Percentiles rank a stretch among this genome's conserved stretches.
phyloP scores from a whole-genome alignment of 768 basidiomycete species.

The Cystofilobasidium ferigula region DNA sequence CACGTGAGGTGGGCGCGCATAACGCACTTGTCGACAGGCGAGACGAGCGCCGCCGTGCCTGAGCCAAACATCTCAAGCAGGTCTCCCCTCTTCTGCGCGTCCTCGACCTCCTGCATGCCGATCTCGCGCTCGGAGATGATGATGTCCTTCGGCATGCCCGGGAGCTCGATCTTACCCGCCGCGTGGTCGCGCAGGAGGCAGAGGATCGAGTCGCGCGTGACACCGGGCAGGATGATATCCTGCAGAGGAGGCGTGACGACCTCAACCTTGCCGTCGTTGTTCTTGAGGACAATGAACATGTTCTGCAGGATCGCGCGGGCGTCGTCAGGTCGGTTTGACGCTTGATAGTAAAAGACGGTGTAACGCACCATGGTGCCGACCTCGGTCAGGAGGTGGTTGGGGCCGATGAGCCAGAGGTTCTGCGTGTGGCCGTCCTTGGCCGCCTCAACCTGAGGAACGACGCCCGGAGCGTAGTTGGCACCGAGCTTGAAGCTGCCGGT shows the following conservation, averaged over 20 bases:
- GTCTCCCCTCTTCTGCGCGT: slow-evolving; percentile 40
- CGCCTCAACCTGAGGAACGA: slow-evolving; percentile 61
- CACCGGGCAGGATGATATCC: slow-evolving; percentile 70
- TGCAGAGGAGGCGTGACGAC: slow-evolving; percentile 79
- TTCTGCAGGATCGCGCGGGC: slow-evolving; percentile 39
- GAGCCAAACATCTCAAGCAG: slow-evolving; percentile 48
- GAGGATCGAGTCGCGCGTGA: slow-evolving; percentile 26
- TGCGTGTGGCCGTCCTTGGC: slow-evolving; percentile 60
- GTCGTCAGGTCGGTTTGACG: neutral
- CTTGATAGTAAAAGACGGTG: neutral
- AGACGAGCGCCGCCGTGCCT: slow-evolving; percentile 31
- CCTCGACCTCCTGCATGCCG: slow-evolving; percentile 64
- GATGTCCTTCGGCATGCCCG: slow-evolving; percentile 49
- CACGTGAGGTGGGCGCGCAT: no score
- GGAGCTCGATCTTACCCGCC: slow-evolving; percentile 33
- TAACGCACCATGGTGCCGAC: slow-evolving; percentile 55
- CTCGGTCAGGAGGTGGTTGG: slow-evolving; percentile 48
- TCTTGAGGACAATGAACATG: slow-evolving; percentile 56
- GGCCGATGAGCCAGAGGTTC: slow-evolving; percentile 65
- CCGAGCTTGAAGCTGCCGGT: slow-evolving; percentile 68
- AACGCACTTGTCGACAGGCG: slow-evolving; percentile 25
- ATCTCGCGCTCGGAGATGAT: slow-evolving; percentile 58
- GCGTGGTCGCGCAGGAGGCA: slow-evolving; percentile 22
- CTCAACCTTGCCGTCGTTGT: slow-evolving; percentile 50
- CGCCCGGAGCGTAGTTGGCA: slow-evolving; percentile 64